Evolutionary conservation across 208 protist genomes (phyloP).

Genomic region (Acanthamoeba royreba): DNA sequence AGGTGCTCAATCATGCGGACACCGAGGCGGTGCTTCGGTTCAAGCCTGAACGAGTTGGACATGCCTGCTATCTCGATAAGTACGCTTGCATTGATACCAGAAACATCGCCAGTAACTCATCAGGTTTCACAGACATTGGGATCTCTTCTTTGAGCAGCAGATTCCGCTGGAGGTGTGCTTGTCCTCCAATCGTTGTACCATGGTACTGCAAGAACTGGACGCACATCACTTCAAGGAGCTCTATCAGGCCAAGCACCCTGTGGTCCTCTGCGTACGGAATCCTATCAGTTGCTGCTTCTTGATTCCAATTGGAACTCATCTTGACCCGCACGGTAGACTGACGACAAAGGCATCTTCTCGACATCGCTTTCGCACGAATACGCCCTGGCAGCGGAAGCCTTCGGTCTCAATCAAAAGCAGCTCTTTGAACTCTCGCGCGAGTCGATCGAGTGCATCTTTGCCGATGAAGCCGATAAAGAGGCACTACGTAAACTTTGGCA

Average conservation of each 20-base stretch:
- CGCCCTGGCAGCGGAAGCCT: not conserved
- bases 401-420: not conserved
- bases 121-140: not conserved
- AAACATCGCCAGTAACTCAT: too few species aligned
- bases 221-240: slow-evolving; percentile 8
- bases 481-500: not conserved
- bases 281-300: too few species aligned
- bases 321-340: too few species aligned
- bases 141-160: not conserved
- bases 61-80: slow-evolving; percentile 1
- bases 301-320: too few species aligned
- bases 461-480: not conserved
- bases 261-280: not conserved
- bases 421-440: not conserved
- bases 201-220: not conserved
- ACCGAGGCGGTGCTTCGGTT: slow-evolving; percentile 22
- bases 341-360: slow-evolving; percentile 9
- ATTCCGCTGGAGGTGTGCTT: slow-evolving; percentile 21
- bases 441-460: not conserved
- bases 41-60: not conserved
- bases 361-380: not conserved
- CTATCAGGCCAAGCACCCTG: not conserved
- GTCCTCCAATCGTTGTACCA: not conserved
- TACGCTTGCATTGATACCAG: not conserved
- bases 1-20: not conserved